phyloP scores from a whole-genome alignment of 139 green algal species.

The Tetradesmus obliquus region DNA sequence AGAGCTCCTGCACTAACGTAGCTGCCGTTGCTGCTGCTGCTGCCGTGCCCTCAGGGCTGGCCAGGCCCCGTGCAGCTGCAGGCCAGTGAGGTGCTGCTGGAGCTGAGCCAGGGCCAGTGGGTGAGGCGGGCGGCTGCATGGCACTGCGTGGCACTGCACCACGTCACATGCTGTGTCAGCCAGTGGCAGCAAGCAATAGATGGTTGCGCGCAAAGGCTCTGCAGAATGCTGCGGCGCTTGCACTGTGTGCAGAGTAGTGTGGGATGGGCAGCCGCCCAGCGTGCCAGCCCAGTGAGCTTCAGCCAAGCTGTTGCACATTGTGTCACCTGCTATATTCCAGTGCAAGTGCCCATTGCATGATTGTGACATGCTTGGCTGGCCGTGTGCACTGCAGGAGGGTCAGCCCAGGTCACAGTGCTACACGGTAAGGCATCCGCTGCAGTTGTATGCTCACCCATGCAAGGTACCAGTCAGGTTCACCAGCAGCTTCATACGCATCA shows the following conservation, averaged over 20 bases:
- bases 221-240: neutral
- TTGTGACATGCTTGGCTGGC: too few species aligned
- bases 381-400: neutral
- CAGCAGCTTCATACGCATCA: neutral
- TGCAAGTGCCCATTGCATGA: too few species aligned
- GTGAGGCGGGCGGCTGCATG: neutral
- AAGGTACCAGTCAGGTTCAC: neutral
- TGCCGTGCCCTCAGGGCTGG: neutral
- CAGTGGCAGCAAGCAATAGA: too few species aligned
- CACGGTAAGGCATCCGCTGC: constrained; percentile 9
- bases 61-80: neutral
- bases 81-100: constrained; percentile 38
- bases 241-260: neutral
- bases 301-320: neutral
- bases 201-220: too few species aligned
- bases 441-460: neutral
- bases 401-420: constrained; percentile 17
- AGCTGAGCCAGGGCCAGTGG: constrained; percentile 47
- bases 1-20: neutral
- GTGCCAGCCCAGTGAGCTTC: neutral
- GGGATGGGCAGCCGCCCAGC: neutral
- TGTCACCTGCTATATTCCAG: neutral
- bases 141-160: neutral
- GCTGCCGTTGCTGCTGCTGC: neutral
- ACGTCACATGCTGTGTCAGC: too few species aligned